These are phyloP conservation scores for Aureobasidium vineae DNA, from an alignment of 2,329 filamentous ascomycete species.

Conservation along the genomic window DNA sequence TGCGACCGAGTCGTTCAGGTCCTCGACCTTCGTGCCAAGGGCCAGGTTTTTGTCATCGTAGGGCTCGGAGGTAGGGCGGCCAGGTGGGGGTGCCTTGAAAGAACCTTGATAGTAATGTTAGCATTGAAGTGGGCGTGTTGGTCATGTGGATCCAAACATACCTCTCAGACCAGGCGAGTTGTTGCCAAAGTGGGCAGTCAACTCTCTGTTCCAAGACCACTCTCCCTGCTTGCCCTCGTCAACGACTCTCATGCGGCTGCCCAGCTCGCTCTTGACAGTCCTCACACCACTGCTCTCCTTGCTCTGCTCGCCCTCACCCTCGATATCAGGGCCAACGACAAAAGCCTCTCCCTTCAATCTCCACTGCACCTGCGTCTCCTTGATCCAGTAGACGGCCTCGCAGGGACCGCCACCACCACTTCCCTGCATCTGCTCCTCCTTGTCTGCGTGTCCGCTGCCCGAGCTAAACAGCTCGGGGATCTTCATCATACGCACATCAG, in stretches of 20 bases:
- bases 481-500: slow-evolving; percentile 86
- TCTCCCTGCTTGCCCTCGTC: slow-evolving; percentile 45
- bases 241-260: slow-evolving; percentile 61
- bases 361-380: slow-evolving; percentile 74
- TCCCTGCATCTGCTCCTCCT: slow-evolving; percentile 46
- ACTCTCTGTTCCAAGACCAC: slow-evolving; percentile 77
- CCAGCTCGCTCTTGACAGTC: slow-evolving; percentile 61
- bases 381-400: slow-evolving; percentile 83
- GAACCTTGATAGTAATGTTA: slow-evolving; percentile 50
- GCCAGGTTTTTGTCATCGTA: slow-evolving; percentile 46
- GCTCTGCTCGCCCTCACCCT: slow-evolving; percentile 51
- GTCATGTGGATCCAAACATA: slow-evolving; percentile 36
- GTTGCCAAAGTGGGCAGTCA: slow-evolving; percentile 89
- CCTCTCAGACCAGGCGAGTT: slow-evolving; percentile 75
- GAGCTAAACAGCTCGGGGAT: slow-evolving; percentile 64
- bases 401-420: slow-evolving; percentile 66
- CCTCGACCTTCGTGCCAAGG: slow-evolving; percentile 64
- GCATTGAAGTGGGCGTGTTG: slow-evolving; percentile 9
- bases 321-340: slow-evolving; percentile 68
- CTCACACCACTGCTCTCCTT: slow-evolving; percentile 55
- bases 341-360: slow-evolving; percentile 73
- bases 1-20: slow-evolving; percentile 68
- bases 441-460: slow-evolving; percentile 48
- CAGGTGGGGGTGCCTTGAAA: slow-evolving; percentile 59
- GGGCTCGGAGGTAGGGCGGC: slow-evolving; percentile 47